Evolutionary conservation across 2,329 filamentous ascomycete genomes (phyloP).

Genomic region (Dryadomyces quercivorus): DNA sequence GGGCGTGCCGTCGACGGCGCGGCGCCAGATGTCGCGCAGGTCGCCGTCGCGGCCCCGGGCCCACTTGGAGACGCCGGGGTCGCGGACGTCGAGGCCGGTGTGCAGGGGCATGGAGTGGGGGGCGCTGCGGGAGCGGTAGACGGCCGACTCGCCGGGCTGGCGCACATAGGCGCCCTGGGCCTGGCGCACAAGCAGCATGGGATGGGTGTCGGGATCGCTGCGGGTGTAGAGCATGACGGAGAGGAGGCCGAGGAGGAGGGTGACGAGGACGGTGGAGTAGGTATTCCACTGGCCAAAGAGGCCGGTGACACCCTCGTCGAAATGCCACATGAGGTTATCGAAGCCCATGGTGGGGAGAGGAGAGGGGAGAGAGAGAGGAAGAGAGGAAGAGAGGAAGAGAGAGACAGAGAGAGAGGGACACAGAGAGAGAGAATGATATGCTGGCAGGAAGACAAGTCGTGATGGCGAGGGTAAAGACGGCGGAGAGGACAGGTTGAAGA

Average conservation of each 20-base stretch:
- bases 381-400: not conserved
- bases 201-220: conserved; percentile 81
- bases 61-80: conserved; percentile 71
- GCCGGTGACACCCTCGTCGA: conserved; percentile 59
- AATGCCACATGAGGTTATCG: conserved; percentile 47
- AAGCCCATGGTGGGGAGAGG: conserved; percentile 30
- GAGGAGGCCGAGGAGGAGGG: conserved; percentile 53
- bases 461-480: too few relatives aligned
- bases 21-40: conserved; percentile 80
- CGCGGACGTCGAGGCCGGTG: conserved; percentile 69
- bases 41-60: conserved; percentile 75
- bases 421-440: too few relatives aligned
- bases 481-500: too few relatives aligned
- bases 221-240: conserved; percentile 59
- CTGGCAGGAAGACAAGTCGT: too few relatives aligned
- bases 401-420: not conserved
- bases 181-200: conserved; percentile 80
- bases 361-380: too few relatives aligned
- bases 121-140: conserved; percentile 72
- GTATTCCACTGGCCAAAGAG: conserved; percentile 71
- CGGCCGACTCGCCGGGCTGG: conserved; percentile 71
- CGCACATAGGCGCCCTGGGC: conserved; percentile 66
- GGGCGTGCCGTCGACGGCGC: conserved; percentile 50
- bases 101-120: conserved; percentile 77
- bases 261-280: conserved; percentile 62